A percentile compares a stretch with the other conserved stretches of the same genome.
phyloP scores from a whole-genome alignment of 139 green algal species.

The Desmodesmus armatus region DNA sequence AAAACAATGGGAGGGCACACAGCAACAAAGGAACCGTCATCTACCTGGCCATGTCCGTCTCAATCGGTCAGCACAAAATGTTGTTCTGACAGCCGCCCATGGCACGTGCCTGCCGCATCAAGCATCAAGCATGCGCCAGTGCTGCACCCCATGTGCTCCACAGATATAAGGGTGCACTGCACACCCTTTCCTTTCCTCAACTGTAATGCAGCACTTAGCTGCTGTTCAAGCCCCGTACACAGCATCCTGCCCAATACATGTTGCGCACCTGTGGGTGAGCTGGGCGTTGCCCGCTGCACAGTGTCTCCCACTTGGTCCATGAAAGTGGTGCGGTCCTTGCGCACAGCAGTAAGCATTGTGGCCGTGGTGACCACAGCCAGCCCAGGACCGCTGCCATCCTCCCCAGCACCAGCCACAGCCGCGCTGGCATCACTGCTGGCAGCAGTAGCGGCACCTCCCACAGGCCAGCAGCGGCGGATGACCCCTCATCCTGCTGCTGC shows the following conservation, averaged over 20 bases:
- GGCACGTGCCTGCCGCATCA: no score
- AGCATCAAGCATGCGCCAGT: no score
- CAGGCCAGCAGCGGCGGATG: no score
- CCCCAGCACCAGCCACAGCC: background rate
- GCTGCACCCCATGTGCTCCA: background rate
- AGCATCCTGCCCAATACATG: no score
- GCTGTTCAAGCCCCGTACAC: no score
- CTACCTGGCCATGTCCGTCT: no score
- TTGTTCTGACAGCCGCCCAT: no score
- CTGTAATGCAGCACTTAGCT: no score
- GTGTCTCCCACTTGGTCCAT: conserved; percentile 40
- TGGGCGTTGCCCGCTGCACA: conserved; percentile 33
- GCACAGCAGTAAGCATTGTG: conserved; percentile 44
- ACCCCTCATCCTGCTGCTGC: background rate
- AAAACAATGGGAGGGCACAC: no score
- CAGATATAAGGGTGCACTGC: background rate
- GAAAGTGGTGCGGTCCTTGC: conserved; percentile 55
- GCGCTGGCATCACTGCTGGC: conserved; percentile 3
- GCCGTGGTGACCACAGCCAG: background rate
- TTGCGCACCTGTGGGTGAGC: background rate
- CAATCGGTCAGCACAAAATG: no score
- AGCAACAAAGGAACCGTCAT: no score
- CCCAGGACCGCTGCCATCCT: background rate
- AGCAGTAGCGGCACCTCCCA: background rate
- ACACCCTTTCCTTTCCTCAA: no score